phyloP scores from a whole-genome alignment of 306 rosid species.

The Quercus parvula region DNA sequence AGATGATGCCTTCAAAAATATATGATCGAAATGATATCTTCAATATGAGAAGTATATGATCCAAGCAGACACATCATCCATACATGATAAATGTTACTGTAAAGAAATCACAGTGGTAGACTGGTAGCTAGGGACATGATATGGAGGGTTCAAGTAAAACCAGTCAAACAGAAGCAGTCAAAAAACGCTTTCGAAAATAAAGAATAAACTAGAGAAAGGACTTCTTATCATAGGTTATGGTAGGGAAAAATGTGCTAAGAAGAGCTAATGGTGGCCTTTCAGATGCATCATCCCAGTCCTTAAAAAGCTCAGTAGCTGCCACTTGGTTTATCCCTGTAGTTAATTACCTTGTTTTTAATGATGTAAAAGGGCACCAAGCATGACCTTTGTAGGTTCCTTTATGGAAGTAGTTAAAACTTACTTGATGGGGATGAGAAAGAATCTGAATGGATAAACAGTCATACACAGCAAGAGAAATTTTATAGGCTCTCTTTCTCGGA shows the following conservation, averaged over 20 bases:
- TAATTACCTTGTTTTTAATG: neutral
- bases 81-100: neutral
- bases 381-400: neutral
- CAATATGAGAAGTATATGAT: neutral
- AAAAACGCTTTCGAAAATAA: neutral
- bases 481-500: neutral
- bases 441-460: slow-evolving; percentile 4
- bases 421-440: neutral
- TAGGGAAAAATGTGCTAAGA: neutral
- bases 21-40: neutral
- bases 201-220: neutral
- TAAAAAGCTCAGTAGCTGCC: neutral
- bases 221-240: neutral
- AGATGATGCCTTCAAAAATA: neutral
- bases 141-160: neutral
- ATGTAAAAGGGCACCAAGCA: neutral
- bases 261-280: neutral
- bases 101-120: neutral
- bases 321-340: neutral
- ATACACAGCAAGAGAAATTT: neutral
- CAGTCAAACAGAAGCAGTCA: neutral
- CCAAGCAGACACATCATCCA: neutral
- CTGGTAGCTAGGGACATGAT: neutral
- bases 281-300: neutral
- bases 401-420: slow-evolving; percentile 3